Evolutionary conservation across 768 basidiomycete species (phyloP), one percentile per base, ranked within the genome.

Genomic region (Mycena latifolia): DNA sequence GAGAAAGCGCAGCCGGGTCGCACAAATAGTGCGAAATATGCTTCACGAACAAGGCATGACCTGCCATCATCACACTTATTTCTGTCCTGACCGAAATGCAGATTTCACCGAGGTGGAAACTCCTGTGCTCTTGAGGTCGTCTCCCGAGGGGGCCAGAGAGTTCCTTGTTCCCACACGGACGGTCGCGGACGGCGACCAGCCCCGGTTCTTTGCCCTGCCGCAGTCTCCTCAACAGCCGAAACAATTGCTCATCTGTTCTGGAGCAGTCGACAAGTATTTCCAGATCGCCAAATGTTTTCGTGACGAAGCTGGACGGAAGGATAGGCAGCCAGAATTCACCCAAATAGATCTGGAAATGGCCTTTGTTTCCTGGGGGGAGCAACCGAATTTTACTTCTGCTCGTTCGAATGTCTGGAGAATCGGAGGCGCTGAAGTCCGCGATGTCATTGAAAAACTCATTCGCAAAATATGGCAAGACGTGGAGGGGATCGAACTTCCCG

Each of bases 171-270:
- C 95, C 54, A 87, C 89, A 27, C 91, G 95, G 48, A 72, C 81
- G 46, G 75, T 80, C 60, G 78, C 81, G 39, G 63, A 77, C 47
- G 63, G 66, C 31, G 60, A 67, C 17, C 71, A 74, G 46, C 81
- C 84, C 43, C 79, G 84, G 39, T 98, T 97, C 75, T 98, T 95
- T 76, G 94, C 96, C 0, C 85, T 98, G 53, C 89, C 94, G 14
- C 96, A 98, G 78, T 98, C 96, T 0, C 96, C 96, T 3, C 96
- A 98, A 76, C 96, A 97, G 77, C 95, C 95, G 4, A 98, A 98
- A 77, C 96, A 98, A 75, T 83, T 98, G 6, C 84, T 98, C 61
- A 92, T 98, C 25, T 91, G 91, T 67, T 97, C 96, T 11, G 96
- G 96, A 20, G 89, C 85, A 4, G 84, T 96, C n/a, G 92, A 95